Percentiles rank a stretch among this genome's conserved stretches.
These are phyloP conservation scores for Microthlaspi erraticum DNA, from an alignment of 345 rosid species.

Conservation along the genomic window DNA sequence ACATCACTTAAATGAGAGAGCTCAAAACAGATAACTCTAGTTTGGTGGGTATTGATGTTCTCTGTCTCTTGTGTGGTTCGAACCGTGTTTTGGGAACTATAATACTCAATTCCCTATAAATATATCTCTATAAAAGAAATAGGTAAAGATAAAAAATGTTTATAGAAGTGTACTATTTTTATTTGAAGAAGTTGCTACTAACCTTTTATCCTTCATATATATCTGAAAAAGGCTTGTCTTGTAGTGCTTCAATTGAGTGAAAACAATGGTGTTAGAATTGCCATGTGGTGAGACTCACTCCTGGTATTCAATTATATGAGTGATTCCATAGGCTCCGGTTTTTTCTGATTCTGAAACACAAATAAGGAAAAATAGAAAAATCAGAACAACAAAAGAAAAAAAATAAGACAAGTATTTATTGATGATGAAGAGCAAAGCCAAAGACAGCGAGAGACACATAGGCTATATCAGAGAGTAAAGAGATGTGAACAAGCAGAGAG, in stretches of 20 bases:
- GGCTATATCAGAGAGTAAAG: slow-evolving; percentile 34
- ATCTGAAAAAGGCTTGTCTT: slow-evolving; percentile 55
- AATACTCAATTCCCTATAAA: slow-evolving; percentile 32
- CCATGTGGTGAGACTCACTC: slow-evolving; percentile 50
- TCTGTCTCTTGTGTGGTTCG: slow-evolving; percentile 38
- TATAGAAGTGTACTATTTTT: slow-evolving; percentile 37
- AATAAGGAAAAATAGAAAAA: slow-evolving; percentile 25
- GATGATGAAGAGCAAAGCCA: slow-evolving; percentile 38
- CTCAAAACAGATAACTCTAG: slow-evolving; percentile 39
- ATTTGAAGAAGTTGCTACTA: slow-evolving; percentile 28
- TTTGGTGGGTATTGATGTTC: slow-evolving; percentile 39
- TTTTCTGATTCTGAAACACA: slow-evolving; percentile 37
- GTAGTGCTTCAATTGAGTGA: slow-evolving; percentile 51
- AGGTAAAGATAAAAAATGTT: slow-evolving; percentile 4
- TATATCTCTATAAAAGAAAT: slow-evolving; percentile 10
- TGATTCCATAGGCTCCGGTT: slow-evolving; percentile 42
- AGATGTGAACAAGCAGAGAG: slow-evolving; percentile 24
- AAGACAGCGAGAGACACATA: slow-evolving; percentile 33
- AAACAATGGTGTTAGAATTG: slow-evolving; percentile 47
- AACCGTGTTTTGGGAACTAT: slow-evolving; percentile 42
- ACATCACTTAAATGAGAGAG: slow-evolving; percentile 37
- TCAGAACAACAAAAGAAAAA: slow-evolving; percentile 21
- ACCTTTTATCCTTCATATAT: slow-evolving; percentile 40
- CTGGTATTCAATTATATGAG: slow-evolving; percentile 49
- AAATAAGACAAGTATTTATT: slow-evolving; percentile 33